Conservation (phyloP, 2,329 filamentous ascomycete species). For the Penicillium sp. region DNA sequence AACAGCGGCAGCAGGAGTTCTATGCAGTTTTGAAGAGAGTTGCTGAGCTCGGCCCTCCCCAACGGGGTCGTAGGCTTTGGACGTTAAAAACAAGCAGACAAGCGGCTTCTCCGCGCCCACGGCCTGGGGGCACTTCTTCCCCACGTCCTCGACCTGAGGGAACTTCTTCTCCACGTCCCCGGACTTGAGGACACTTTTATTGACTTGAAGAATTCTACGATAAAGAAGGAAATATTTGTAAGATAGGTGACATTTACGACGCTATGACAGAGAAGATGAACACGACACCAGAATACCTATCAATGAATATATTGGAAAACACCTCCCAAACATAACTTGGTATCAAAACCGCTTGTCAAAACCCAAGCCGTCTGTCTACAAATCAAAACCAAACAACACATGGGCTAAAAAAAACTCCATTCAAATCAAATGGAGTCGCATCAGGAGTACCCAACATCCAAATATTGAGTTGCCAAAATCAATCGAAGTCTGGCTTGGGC, state of each 20-base stretch:
- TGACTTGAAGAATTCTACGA: background rate
- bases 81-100: slow-evolving; percentile 55
- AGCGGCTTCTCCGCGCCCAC: background rate
- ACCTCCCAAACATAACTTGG: too few relatives aligned
- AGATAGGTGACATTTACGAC: background rate
- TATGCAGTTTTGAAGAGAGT: slow-evolving; percentile 76
- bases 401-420: too few relatives aligned
- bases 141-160: background rate
- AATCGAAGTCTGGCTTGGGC: background rate
- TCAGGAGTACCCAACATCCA: background rate
- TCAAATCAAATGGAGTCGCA: too few relatives aligned
- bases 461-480: background rate
- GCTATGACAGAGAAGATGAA: background rate
- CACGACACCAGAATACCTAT: background rate
- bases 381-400: too few relatives aligned
- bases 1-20: slow-evolving; percentile 72
- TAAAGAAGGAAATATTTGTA: background rate
- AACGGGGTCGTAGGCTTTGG: slow-evolving; percentile 56
- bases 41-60: slow-evolving; percentile 61
- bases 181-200: background rate
- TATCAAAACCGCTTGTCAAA: too few relatives aligned
- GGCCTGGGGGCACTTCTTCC: background rate
- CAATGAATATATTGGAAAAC: too few relatives aligned
- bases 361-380: too few relatives aligned
- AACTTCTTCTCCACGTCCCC: background rate